Base-by-base conservation (phyloP, 257 asterid genomes). In the Solanum paucissectum region DNA sequence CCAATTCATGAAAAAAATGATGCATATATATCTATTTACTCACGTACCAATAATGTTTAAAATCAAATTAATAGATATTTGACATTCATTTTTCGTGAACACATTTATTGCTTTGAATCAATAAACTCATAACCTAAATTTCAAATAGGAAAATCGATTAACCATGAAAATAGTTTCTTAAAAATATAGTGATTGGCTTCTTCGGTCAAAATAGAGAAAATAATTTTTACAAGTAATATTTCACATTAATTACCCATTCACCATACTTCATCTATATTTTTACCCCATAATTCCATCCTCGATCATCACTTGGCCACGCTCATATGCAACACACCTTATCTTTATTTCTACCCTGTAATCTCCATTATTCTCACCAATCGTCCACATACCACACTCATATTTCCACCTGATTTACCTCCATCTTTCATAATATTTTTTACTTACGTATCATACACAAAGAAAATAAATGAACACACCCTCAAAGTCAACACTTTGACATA, bases 271-370 rank as follows among this genome's bases (percentile, higher is more conserved):
- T 62, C 14, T 62, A 23, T 62, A 62, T 23, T 9, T 62, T 1
- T 23, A 62, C 1, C 3, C 1, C 1, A n/a, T 62, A 4, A 23
- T 62, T 0, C 1, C 29, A 0, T 4, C 29, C 6, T 2, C 9
- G 4, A 16, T 16, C 0, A 62, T 14, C 29, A 62, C 3, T n/a
- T 21, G 1, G 3, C 12, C 3, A 23, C 2, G 0, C 6, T 20
- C 29, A 4, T 0, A 60, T 60, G 1, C 29, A 60, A 23, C 69
- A 9, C 6, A 23, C 5, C 3, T 1, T 3, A 62, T 62, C 7
- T 23, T 23, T 62, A 23, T 23, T 23, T 58, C 3, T 7, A 58
- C 0, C 27, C 1, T 4, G 0, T 21, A 58, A 21, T 21, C 68
- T 20, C 27, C 23, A 16, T 52, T 6, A 21, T 58, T 9, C 27